Conservation (phyloP, 176 grass and related monocot genomes). For the Tillandsia fasciculata region DNA sequence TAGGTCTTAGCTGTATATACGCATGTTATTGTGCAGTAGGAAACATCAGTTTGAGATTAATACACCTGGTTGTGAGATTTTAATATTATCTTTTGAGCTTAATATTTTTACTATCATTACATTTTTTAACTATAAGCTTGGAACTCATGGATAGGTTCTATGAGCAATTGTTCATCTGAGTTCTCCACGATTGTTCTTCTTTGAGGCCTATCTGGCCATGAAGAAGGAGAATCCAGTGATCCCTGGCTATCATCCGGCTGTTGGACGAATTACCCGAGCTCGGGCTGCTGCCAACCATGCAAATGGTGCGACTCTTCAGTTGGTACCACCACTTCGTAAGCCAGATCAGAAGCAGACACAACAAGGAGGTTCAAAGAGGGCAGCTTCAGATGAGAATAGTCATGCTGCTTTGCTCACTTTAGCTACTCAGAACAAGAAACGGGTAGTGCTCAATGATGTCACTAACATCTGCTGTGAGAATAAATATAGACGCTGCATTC, state of each 20-base stretch:
- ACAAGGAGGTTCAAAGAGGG: constrained; percentile 33
- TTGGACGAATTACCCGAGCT: constrained; percentile 45
- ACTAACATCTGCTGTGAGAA: constrained; percentile 32
- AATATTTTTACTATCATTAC: not conserved
- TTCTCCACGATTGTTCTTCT: not conserved
- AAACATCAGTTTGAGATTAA: not conserved
- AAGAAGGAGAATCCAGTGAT: constrained; percentile 35
- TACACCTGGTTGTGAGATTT: not conserved
- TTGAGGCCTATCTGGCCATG: constrained; percentile 31
- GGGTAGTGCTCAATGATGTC: constrained; percentile 46
- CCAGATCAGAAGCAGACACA: constrained; percentile 14
- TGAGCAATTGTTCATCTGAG: constrained; percentile 2
- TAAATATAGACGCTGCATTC: constrained; percentile 7
- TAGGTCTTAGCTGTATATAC: too few relatives aligned
- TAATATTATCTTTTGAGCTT: not conserved
- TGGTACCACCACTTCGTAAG: constrained; percentile 14
- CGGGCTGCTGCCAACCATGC: constrained; percentile 29
- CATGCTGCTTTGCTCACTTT: constrained; percentile 13
- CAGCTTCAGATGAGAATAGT: constrained; percentile 36
- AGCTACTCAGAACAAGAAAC: constrained; percentile 34
- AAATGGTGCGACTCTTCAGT: constrained; percentile 21
- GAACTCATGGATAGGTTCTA: not conserved
- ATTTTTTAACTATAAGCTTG: not conserved
- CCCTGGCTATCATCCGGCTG: constrained; percentile 19
- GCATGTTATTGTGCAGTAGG: too few relatives aligned